Conservation (phyloP, 2,329 filamentous ascomycete genomes). For the Fusarium camptoceras region DNA sequence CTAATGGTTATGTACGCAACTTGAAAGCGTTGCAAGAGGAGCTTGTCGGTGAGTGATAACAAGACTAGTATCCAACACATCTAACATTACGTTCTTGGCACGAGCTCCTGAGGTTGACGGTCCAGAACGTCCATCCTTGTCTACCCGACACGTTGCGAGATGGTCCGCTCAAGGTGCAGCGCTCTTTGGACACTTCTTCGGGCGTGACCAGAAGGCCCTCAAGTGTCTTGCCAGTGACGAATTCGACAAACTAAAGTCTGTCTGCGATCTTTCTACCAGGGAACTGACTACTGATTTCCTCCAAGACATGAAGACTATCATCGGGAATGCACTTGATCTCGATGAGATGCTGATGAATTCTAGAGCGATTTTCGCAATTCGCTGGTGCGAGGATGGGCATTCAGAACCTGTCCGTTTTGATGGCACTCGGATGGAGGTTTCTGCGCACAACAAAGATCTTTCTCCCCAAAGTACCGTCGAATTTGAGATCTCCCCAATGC, state of each 20-base stretch:
- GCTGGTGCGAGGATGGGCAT: neutral
- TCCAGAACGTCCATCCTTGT: neutral
- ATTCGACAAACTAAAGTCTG: neutral
- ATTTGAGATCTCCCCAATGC: neutral
- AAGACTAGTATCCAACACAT: too few relatives aligned
- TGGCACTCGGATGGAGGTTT: neutral
- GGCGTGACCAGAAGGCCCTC: neutral
- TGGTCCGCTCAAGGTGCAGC: slow-evolving; percentile 3
- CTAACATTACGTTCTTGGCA: neutral
- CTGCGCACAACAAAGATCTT: neutral
- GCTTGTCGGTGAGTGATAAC: neutral
- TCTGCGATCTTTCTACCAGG: neutral
- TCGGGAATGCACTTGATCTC: neutral
- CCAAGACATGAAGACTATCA: neutral
- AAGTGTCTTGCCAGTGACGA: rapidly evolving
- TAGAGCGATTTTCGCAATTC: neutral
- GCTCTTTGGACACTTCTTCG: neutral
- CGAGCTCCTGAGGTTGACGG: neutral
- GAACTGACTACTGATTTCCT: neutral
- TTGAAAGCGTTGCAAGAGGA: neutral
- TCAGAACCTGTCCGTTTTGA: neutral
- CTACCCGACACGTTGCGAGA: neutral
- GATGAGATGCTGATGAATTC: slow-evolving; percentile 14
- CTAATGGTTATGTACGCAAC: neutral
- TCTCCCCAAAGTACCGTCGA: neutral